These are phyloP conservation scores for Eimeria zaria DNA, from an alignment of 169 alveolate species.

Conservation along the genomic window DNA sequence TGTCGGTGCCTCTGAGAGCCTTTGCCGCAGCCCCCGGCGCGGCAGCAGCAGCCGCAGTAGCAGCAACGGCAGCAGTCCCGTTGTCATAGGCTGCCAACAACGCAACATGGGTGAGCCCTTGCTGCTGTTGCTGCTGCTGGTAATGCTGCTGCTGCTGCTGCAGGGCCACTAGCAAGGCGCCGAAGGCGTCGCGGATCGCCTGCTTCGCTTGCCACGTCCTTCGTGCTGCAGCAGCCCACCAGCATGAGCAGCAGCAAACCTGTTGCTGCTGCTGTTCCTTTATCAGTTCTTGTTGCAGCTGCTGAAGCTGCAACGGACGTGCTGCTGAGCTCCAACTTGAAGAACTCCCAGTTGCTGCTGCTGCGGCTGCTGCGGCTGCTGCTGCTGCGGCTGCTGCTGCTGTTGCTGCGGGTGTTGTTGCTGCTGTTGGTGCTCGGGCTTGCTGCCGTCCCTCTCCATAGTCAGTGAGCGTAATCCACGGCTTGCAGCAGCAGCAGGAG, in stretches of 20 bases:
- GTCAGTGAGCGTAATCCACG: slow-evolving; percentile 4
- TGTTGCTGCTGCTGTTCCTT: slow-evolving; percentile 65
- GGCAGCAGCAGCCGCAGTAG: slow-evolving; percentile 12
- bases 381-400: slow-evolving; percentile 33
- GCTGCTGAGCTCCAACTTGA: slow-evolving; percentile 36
- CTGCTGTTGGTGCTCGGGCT: slow-evolving; percentile 7
- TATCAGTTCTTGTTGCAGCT: slow-evolving; percentile 34
- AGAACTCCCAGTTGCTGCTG: background rate
- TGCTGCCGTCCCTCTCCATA: background rate
- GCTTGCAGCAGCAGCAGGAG: slow-evolving; percentile 73
- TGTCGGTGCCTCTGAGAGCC: background rate
- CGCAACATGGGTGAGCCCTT: background rate
- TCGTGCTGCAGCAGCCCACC: slow-evolving; percentile 66
- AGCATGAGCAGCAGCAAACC: slow-evolving; percentile 47
- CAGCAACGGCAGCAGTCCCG: slow-evolving; percentile 11
- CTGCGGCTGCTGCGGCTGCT: slow-evolving; percentile 24
- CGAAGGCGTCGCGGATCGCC: background rate
- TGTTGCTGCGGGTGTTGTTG: slow-evolving; percentile 40
- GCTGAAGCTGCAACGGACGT: slow-evolving; percentile 49
- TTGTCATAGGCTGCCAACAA: background rate
- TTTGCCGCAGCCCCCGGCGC: slow-evolving; percentile 16
- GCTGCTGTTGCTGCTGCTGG: slow-evolving; percentile 41
- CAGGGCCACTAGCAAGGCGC: slow-evolving; percentile 53
- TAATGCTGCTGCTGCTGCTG: slow-evolving; percentile 61
- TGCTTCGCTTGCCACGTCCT: slow-evolving; percentile 14